phyloP scores from a whole-genome alignment of 1,284 basidiomycete genomes.

The Malassezia pachydermatis region DNA sequence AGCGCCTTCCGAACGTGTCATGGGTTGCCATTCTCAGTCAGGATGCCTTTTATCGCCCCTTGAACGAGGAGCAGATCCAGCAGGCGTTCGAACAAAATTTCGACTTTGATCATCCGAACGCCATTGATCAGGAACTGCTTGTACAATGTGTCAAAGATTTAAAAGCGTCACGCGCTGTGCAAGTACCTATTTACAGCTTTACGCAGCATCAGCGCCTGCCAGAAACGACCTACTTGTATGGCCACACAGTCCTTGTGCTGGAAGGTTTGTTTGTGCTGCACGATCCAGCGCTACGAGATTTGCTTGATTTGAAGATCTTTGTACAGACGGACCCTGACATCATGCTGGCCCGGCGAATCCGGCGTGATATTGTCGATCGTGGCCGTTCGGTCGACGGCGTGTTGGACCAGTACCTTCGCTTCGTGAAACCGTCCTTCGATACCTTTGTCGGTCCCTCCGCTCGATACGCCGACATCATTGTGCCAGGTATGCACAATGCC shows the following conservation, averaged over 20 bases:
- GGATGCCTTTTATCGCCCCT: constrained; percentile 86
- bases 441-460: constrained; percentile 85
- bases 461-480: constrained; percentile 61
- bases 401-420: constrained; percentile 83
- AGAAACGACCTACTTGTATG: constrained; percentile 84
- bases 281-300: constrained; percentile 56
- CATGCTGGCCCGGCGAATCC: constrained; percentile 87
- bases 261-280: constrained; percentile 88
- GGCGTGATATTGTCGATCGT: constrained; percentile 75
- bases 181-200: constrained; percentile 87
- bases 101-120: constrained; percentile 87
- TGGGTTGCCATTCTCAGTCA: constrained; percentile 50
- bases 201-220: constrained; percentile 73
- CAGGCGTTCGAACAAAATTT: constrained; percentile 73
- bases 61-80: constrained; percentile 62
- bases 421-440: constrained; percentile 76
- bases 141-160: constrained; percentile 64
- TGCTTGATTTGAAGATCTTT: constrained; percentile 78
- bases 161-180: constrained; percentile 60
- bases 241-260: constrained; percentile 84
- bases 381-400: constrained; percentile 75
- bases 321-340: constrained; percentile 75
- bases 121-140: constrained; percentile 82
- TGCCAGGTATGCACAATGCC: constrained; percentile 37
- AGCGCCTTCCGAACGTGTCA: constrained; percentile 37